A percentile compares a stretch with the other conserved stretches of the same genome.
Evolutionary conservation across 2,329 filamentous ascomycete genomes (phyloP).

Genomic region (Dissoconium aciculare): DNA sequence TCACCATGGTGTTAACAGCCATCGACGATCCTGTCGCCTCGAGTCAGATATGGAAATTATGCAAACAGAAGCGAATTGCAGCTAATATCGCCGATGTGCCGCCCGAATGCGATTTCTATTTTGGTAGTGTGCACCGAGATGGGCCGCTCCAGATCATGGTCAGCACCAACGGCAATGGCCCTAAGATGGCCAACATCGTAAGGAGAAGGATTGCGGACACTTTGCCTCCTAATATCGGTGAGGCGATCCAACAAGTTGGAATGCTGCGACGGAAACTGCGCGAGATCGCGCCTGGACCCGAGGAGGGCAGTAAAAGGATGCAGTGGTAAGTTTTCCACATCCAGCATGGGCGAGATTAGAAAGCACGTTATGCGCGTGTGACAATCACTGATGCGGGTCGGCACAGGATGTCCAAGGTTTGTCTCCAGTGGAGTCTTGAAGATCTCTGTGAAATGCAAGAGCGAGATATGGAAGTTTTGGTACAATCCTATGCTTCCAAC

Average conservation of each 20-base stretch:
- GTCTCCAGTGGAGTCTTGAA: slow-evolving; percentile 71
- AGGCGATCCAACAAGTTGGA: slow-evolving; percentile 74
- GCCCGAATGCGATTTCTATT: slow-evolving; percentile 96
- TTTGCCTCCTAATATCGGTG: slow-evolving; percentile 65
- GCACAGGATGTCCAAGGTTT: slow-evolving; percentile 75
- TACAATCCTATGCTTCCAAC: slow-evolving; percentile 52
- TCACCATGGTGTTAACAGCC: slow-evolving; percentile 81
- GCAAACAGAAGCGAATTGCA: slow-evolving; percentile 67
- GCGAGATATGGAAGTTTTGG: slow-evolving; percentile 64
- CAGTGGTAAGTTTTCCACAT: slow-evolving; percentile 45
- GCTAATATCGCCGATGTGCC: slow-evolving; percentile 97
- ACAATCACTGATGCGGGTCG: slow-evolving; percentile 17
- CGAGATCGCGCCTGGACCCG: slow-evolving; percentile 53
- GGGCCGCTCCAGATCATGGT: slow-evolving; percentile 97
- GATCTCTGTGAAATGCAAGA: slow-evolving; percentile 72
- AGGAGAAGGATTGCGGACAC: slow-evolving; percentile 62
- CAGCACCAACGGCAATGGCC: slow-evolving; percentile 92
- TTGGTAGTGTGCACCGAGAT: slow-evolving; percentile 87
- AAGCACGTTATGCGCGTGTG: not conserved
- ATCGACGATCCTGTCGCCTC: slow-evolving; percentile 91
- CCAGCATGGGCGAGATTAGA: no score
- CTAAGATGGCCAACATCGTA: slow-evolving; percentile 75
- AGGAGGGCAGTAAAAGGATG: slow-evolving; percentile 79
- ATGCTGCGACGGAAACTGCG: slow-evolving; percentile 64
- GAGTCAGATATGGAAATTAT: slow-evolving; percentile 79